Base-by-base conservation (phyloP, 306 rosid genomes). In the Sechiopsis laciniata region DNA sequence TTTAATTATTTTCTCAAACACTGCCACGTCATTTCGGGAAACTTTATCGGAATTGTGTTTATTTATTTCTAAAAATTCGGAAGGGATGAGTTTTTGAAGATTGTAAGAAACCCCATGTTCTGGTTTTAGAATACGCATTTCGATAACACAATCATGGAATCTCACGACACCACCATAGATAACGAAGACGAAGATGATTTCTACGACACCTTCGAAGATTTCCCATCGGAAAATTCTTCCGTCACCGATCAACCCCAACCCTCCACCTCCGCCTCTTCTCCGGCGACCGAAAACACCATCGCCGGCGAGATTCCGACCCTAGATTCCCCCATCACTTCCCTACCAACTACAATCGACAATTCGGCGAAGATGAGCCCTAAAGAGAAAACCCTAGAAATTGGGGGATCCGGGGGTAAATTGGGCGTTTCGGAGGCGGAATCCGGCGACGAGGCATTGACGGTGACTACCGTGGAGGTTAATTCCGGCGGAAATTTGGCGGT, bases 121-220 rank as follows among this genome's bases (percentile, higher is more conserved):
- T 46, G 57, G 35, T 8, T 68, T 50, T 46, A 22, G 57, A 68
- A 48, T 69, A 58, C 45, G 55, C 73, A 48, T 19, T 72, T 72
- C 53, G 35, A 55, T 72, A 32, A 26, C 29, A 0, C 77, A 3
- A 24, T 21, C 22, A 91, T 91, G 97, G 94, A 82, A 70, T 72
- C 82, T 20, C 80, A 76, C 29, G 54, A 3, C 40, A 14, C 82
- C 66, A 5, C 4, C 5, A 79, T 32, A 71, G 29, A 73, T 19
- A 51, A 62, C 32, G 85, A 85, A 14, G 75, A 83, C 74, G 88
- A 75, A 45, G 86, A 74, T 80, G 73, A 75, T 53, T 84, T 84
- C 82, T 8, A 57, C 81, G 90, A 92, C 55, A 80, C 86, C 7
- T 51, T 50, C 35, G 84, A 76, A 72, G 73, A 70, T 4, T 80